Percentiles rank a stretch among this genome's conserved stretches.
phyloP scores from a whole-genome alignment of 257 asterid genomes.

The Coffea eugenioides region DNA sequence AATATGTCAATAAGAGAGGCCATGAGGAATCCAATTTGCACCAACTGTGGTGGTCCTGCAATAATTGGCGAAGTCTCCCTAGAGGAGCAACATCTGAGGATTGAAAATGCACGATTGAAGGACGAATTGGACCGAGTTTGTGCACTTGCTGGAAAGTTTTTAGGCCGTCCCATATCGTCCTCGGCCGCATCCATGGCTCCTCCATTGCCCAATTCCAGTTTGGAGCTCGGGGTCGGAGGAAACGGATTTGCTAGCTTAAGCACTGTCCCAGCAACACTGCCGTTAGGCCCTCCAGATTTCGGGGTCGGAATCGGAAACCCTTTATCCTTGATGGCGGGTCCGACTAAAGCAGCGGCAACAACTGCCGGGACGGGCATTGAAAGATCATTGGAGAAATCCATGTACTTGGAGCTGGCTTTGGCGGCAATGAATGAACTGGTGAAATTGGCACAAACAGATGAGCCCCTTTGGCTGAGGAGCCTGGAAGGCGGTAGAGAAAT shows the following conservation, averaged over 20 bases:
- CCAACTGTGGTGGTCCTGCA: slow-evolving; percentile 57
- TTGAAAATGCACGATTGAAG: slow-evolving; percentile 49
- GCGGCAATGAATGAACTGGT: slow-evolving; percentile 85
- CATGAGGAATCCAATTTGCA: slow-evolving; percentile 53
- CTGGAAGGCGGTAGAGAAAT: slow-evolving; percentile 53
- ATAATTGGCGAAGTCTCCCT: slow-evolving; percentile 51
- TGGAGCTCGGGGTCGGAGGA: slow-evolving; percentile 77
- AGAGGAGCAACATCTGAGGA: slow-evolving; percentile 55
- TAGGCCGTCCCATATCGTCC: slow-evolving; percentile 49
- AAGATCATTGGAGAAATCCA: slow-evolving; percentile 67
- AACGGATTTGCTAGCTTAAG: slow-evolving; percentile 47
- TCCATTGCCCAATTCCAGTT: slow-evolving; percentile 52
- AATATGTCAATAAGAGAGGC: slow-evolving; percentile 59
- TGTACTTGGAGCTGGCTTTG: slow-evolving; percentile 83
- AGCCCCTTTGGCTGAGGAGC: slow-evolving; percentile 76
- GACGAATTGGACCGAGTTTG: slow-evolving; percentile 61
- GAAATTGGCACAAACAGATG: slow-evolving; percentile 67
- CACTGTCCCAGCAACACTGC: slow-evolving; percentile 29
- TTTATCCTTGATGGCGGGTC: slow-evolving; percentile 25
- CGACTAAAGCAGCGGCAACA: slow-evolving; percentile 15
- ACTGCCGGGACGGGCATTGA: slow-evolving; percentile 31
- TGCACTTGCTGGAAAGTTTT: slow-evolving; percentile 54
- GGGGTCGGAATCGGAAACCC: slow-evolving; percentile 39
- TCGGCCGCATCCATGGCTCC: slow-evolving; percentile 29
- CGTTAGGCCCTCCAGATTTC: slow-evolving; percentile 51